Conservation (phyloP, 139 green algal species). For the Gonium pectorale region DNA sequence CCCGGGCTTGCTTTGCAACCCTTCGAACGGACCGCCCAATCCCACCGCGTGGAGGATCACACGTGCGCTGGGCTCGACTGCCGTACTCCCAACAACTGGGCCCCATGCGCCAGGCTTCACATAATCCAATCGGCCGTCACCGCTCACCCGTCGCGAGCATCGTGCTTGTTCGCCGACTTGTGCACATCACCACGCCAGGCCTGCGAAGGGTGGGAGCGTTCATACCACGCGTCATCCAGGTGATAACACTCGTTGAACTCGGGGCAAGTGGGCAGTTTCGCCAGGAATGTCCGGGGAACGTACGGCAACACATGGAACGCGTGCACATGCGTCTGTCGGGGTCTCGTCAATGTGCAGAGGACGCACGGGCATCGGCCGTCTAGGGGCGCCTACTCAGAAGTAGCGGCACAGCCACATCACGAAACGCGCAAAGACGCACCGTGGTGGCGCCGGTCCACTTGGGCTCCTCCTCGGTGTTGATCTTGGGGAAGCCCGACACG, state of each 20-base stretch:
- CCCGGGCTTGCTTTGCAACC: neutral
- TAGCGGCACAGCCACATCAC: no score
- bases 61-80: neutral
- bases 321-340: no score
- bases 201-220: neutral
- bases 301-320: no score
- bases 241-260: no score
- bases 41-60: neutral
- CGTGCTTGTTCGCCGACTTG: constrained; percentile 32
- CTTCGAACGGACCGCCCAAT: neutral
- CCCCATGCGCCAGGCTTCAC: no score
- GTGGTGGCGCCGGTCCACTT: constrained; percentile 30
- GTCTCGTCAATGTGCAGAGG: no score
- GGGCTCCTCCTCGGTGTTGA: constrained; percentile 1
- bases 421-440: no score
- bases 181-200: constrained; percentile 21
- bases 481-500: neutral
- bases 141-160: constrained; percentile 29
- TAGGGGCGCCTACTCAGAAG: no score
- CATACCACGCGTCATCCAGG: no score
- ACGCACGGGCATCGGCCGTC: no score
- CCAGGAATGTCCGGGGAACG: no score
- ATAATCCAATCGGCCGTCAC: neutral
- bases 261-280: neutral
- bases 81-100: no score